Conservation (phyloP, 805 yeast genomes). For the Candida hispaniensis region DNA sequence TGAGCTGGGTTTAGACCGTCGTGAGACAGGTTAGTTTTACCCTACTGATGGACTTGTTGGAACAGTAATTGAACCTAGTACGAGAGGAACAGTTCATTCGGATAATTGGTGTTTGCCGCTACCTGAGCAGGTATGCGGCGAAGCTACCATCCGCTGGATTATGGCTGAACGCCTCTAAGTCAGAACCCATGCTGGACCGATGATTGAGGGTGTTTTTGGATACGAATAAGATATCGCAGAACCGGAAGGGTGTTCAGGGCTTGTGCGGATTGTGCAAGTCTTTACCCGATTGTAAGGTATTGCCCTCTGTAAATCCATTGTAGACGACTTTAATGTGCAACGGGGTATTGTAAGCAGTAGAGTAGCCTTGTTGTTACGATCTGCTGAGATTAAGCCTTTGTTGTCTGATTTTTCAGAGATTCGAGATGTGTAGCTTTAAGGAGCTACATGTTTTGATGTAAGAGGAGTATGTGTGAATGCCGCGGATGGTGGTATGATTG, state of each 20-base stretch:
- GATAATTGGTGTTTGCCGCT: conserved; percentile 39
- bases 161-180: conserved; percentile 41
- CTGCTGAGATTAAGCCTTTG: conserved; percentile 5
- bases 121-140: conserved; percentile 40
- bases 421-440: too few relatives aligned
- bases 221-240: conserved; percentile 30
- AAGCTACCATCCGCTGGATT: conserved; percentile 42
- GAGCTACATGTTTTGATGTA: too few relatives aligned
- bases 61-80: conserved; percentile 17
- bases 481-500: too few relatives aligned
- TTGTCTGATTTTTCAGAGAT: conserved; percentile 1
- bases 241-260: conserved; percentile 1
- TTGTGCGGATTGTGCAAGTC: not conserved
- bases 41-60: conserved; percentile 35
- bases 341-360: conserved; percentile 42
- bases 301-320: conserved; percentile 34
- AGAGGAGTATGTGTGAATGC: too few relatives aligned
- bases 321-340: conserved; percentile 39
- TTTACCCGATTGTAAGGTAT: conserved; percentile 1
- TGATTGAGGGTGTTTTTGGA: conserved; percentile 32
- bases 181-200: conserved; percentile 47
- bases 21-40: conserved; percentile 39
- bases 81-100: conserved; percentile 41
- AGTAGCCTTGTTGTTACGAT: conserved; percentile 35
- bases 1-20: conserved; percentile 17